Percentiles rank a stretch among this genome's conserved stretches.
Conservation (phyloP, 2,329 filamentous ascomycete genomes). For the Ilyonectria destructans region DNA sequence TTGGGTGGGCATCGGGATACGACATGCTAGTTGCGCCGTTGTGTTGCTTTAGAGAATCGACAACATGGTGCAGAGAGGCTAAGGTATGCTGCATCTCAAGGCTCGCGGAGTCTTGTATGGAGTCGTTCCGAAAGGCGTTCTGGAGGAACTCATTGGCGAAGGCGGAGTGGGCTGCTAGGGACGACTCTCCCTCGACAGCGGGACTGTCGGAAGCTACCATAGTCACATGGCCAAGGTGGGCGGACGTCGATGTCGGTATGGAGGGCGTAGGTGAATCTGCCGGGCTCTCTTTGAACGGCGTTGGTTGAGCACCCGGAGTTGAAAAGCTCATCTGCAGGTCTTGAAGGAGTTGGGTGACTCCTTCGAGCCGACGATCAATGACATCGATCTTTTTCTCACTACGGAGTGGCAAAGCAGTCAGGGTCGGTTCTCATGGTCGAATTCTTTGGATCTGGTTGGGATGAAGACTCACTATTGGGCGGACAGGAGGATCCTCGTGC, state of each 20-base stretch:
- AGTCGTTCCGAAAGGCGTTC: conserved; percentile 52
- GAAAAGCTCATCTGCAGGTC: conserved; percentile 50
- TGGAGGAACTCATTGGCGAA: conserved; percentile 63
- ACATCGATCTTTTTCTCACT: conserved; percentile 58
- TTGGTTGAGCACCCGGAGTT: conserved; percentile 11
- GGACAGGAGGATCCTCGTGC: conserved; percentile 55
- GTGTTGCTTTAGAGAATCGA: conserved; percentile 44
- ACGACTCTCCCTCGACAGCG: conserved; percentile 62
- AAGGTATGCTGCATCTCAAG: conserved; percentile 54
- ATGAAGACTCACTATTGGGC: conserved; percentile 54
- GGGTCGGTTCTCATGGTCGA: background rate
- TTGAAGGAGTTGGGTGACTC: conserved; percentile 52
- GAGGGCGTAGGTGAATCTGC: conserved; percentile 1
- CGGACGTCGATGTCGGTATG: conserved; percentile 3
- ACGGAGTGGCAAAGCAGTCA: background rate
- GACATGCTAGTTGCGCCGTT: conserved; percentile 41
- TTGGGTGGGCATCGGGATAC: conserved; percentile 40
- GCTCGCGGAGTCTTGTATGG: conserved; percentile 43
- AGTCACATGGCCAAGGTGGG: conserved; percentile 25
- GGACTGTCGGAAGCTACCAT: conserved; percentile 43
- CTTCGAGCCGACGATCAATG: conserved; percentile 55
- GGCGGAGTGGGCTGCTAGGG: conserved; percentile 61
- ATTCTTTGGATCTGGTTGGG: background rate
- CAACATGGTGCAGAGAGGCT: conserved; percentile 51
- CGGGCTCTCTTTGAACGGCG: background rate